Evolutionary conservation across 805 yeast species (phyloP), one percentile per base, ranked within the genome.

Genomic region (Monosporozyma aquatica): DNA sequence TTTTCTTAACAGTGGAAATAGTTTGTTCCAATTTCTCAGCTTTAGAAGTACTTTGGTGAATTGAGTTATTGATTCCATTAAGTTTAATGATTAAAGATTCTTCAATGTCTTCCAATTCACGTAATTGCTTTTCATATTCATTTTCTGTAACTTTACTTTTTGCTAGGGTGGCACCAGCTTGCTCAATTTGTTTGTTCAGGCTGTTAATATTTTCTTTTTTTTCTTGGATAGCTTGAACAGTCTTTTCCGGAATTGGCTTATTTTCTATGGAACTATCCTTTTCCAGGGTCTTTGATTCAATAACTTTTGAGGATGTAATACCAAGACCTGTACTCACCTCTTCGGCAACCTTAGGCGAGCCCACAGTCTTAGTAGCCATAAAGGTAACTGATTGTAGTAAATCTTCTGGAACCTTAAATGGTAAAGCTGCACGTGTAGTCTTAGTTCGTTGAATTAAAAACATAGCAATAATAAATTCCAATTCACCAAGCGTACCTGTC

Each of bases 391-490:
- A 50, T 2, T 42, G 23, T 4, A 50, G 20, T 30, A 51, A 33
- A 18, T 38, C 41, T 13, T 25, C 32, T 33, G 66, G 72, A 54
- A 50, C 60, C 56, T 47, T 68, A 48, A 56, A 43, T 27, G 58
- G 53, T 37, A 51, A 38, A 6, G 32, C 10, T 13, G 67, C 69
- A 13, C 97, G 21, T 11, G 37, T 96, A 2, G 82, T 72, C 43
- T 89, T 69, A 53, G 75, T 79, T 61, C 81, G 84, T 63, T 87
- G 89, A 8, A 90, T 92, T 50, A 92, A 73, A 58, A 80, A 89
- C 84, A 92, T 82, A 18, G 97, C 97, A 55, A 92, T 79, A 2
- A 90, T 78, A 62, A 92, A 92, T 59, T 92, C 98, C 49, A 75
- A 71, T 53, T 74, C 76, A 41, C 83, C 72, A 55, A 92, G 86